phyloP scores from a whole-genome alignment of 1,284 basidiomycete genomes.

The Naganishia liquefaciens region DNA sequence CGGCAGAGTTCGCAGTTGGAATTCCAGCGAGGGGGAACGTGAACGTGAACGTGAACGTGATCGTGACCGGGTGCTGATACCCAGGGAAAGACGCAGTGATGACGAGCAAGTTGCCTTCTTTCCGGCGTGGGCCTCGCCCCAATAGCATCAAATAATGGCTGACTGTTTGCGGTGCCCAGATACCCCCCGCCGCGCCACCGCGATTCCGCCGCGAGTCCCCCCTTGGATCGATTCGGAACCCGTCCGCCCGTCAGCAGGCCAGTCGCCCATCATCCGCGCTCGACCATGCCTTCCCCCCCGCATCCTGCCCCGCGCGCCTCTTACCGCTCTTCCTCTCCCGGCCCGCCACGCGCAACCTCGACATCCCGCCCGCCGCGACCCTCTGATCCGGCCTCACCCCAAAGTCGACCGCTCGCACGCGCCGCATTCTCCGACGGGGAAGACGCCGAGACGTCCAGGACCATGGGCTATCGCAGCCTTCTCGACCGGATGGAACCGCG shows the following conservation, averaged over 20 bases:
- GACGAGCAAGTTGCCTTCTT: background rate
- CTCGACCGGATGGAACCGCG: conserved; percentile 24
- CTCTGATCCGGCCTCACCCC: too few species aligned
- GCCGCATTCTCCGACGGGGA: too few species aligned
- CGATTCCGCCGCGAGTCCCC: background rate
- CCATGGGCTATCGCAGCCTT: conserved; percentile 2
- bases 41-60: too few species aligned
- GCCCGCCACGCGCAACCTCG: background rate
- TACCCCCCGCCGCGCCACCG: too few species aligned
- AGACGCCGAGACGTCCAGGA: background rate
- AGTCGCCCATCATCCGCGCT: background rate
- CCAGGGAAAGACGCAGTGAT: background rate
- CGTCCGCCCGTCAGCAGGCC: background rate
- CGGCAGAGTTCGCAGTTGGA: conserved; percentile 4
- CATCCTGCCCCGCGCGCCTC: background rate
- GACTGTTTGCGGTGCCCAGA: too few species aligned
- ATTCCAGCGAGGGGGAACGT: background rate
- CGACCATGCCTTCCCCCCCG: background rate
- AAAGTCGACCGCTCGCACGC: too few species aligned
- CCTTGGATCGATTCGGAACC: background rate
- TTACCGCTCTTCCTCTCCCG: background rate
- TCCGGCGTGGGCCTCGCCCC: too few species aligned
- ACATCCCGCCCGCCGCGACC: too few species aligned
- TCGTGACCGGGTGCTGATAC: too few species aligned
- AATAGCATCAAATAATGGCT: too few species aligned